Base-by-base conservation (phyloP, 768 basidiomycete genomes). In the Phlebiopsis gigantea region DNA sequence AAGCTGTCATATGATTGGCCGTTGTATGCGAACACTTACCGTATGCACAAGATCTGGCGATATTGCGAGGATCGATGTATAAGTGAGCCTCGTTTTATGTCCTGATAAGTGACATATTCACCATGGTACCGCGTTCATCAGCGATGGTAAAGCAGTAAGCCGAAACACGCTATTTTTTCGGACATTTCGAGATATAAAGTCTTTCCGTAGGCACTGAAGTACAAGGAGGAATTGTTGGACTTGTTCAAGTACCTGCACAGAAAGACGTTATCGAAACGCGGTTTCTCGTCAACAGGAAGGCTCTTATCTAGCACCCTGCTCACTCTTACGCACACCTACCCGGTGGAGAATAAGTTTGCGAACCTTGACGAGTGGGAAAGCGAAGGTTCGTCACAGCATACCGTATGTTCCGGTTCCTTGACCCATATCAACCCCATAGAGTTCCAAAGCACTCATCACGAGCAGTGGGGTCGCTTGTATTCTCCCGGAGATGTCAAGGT, bases 381-480 rank as follows among this genome's bases (percentile, higher is more conserved):
- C 61, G 75, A 84, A 65, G 86, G 92, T 90, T 56, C 43, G 72
- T 55, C 25, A 44, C 5, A 5, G n/a, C n/a, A n/a, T n/a, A n/a
- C n/a, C n/a, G n/a, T n/a, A n/a, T n/a, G n/a, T n/a, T n/a, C n/a
- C n/a, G n/a, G n/a, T n/a, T n/a, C n/a, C n/a, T n/a, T n/a, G n/a
- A 31, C 25, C 22, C 12, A 55, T n/a, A 24, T 29, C 7, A 22
- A 39, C 19, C n/a, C 42, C 17, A 5, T 62, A 90, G 90, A 88
- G 21, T 89, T 91, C 71, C 76, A 79, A 46, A 68, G 71, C 52
- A 83, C 82, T 55, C 88, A 91, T 64, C 84, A 90, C 68, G 76
- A 74, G 19, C 77, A 82, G 62, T 94, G 92, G 92, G 93, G 92
- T 7, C 88, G 89, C 64, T 67, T 87, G 12, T 93, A 89, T 69